A percentile compares a stretch with the other conserved stretches of the same genome.
Evolutionary conservation across 805 yeast species (phyloP).

Genomic region (Yarrowia bubula): DNA sequence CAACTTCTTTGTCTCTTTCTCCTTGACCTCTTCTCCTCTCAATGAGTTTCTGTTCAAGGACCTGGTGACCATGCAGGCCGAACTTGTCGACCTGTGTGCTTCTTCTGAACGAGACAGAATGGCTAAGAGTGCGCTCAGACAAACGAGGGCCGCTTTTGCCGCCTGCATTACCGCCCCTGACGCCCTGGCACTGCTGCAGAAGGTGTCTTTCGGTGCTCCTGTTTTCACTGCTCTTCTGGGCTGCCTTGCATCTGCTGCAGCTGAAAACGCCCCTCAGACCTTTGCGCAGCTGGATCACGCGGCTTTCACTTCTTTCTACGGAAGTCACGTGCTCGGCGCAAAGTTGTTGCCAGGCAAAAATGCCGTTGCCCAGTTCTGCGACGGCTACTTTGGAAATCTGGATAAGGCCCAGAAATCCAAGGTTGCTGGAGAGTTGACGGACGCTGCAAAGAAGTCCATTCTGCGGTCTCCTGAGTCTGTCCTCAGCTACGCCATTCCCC

Average conservation of each 20-base stretch:
- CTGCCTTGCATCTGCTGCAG: conserved; percentile 10
- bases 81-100: conserved; percentile 3
- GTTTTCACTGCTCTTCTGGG: neutral
- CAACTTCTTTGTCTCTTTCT: neutral
- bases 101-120: neutral
- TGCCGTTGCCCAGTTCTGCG: neutral
- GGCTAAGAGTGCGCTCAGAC: conserved; percentile 16
- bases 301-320: neutral
- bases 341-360: neutral
- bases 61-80: conserved; percentile 4
- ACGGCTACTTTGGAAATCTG: conserved; percentile 1
- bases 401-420: neutral
- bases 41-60: conserved; percentile 16
- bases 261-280: conserved; percentile 14
- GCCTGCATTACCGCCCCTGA: neutral
- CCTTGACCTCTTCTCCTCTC: neutral
- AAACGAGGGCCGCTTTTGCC: conserved; percentile 5
- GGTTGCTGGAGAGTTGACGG: neutral
- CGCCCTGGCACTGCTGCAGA: neutral
- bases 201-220: neutral
- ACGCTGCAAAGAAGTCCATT: conserved; percentile 13
- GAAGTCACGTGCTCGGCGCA: neutral
- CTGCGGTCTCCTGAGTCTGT: conserved; percentile 11
- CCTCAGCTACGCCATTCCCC: neutral
- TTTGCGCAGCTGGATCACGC: neutral